Conservation (phyloP, 2,329 filamentous ascomycete genomes). For the Exophiala lecanii-corni region DNA sequence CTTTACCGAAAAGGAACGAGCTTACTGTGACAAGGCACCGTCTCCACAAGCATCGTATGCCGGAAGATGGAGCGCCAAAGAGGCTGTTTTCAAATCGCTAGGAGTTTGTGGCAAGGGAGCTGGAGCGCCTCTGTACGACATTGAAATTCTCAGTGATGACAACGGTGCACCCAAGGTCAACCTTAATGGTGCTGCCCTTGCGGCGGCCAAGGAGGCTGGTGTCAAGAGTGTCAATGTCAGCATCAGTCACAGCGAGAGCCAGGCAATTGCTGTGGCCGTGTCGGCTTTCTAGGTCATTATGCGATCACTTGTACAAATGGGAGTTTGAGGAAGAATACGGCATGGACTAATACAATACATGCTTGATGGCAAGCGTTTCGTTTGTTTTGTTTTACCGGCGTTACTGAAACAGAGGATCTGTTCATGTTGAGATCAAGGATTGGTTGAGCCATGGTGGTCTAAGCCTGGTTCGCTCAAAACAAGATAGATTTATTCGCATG, state of each 20-base stretch:
- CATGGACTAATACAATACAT: not conserved
- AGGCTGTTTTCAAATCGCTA: slow-evolving; percentile 96
- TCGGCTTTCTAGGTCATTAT: slow-evolving; percentile 59
- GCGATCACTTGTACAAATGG: slow-evolving; percentile 1
- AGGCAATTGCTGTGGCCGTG: slow-evolving; percentile 91
- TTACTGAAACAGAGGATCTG: no score
- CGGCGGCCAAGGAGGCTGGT: slow-evolving; percentile 77
- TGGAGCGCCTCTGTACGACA: slow-evolving; percentile 85
- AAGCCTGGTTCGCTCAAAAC: no score
- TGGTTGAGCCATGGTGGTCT: no score
- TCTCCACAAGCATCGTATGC: slow-evolving; percentile 87
- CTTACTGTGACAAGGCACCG: slow-evolving; percentile 76
- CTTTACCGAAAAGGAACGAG: slow-evolving; percentile 79
- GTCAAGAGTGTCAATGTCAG: slow-evolving; percentile 87
- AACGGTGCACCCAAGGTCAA: slow-evolving; percentile 79
- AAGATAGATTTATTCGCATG: not conserved
- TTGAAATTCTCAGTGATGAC: slow-evolving; percentile 80
- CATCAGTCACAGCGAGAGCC: slow-evolving; percentile 90
- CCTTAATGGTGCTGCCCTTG: slow-evolving; percentile 80
- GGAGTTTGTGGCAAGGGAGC: slow-evolving; percentile 82
- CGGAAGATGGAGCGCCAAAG: slow-evolving; percentile 94
- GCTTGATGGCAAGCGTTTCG: slow-evolving; percentile 5
- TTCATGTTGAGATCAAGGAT: no score
- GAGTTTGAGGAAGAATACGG: slow-evolving; percentile 3
- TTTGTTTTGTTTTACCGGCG: not conserved